These are phyloP conservation scores for Trichoderma sp. DNA, from an alignment of 2,329 filamentous ascomycete genomes.

Conservation along the genomic window DNA sequence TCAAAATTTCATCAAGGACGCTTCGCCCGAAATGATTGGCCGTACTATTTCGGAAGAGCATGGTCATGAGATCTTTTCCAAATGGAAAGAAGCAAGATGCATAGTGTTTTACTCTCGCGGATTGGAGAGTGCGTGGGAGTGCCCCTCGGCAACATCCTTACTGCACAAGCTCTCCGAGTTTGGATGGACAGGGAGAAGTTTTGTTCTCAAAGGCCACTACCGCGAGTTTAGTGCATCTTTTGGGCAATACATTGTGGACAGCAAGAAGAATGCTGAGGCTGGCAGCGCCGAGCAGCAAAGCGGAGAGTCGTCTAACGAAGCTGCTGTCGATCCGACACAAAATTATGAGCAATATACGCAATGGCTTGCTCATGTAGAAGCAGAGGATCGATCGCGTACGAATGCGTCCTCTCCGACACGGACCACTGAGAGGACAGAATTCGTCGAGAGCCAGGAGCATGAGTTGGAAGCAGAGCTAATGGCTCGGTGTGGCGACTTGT, in stretches of 20 bases:
- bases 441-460: constrained; percentile 48
- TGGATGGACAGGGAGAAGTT: constrained; percentile 54
- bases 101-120: constrained; percentile 56
- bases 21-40: constrained; percentile 53
- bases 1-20: constrained; percentile 48
- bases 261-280: constrained; percentile 44
- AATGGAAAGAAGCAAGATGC: constrained; percentile 49
- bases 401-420: constrained; percentile 42
- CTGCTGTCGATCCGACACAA: constrained; percentile 25
- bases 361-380: constrained; percentile 47
- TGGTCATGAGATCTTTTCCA: constrained; percentile 48
- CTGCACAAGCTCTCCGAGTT: constrained; percentile 47
- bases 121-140: constrained; percentile 53
- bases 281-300: constrained; percentile 35
- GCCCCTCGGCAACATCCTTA: constrained; percentile 49
- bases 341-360: constrained; percentile 45
- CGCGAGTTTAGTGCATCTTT: constrained; percentile 57
- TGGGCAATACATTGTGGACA: constrained; percentile 50
- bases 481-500: constrained; percentile 47
- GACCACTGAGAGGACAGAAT: constrained; percentile 43
- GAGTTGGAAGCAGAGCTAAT: constrained; percentile 53
- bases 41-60: constrained; percentile 51
- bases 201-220: constrained; percentile 58
- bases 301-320: neutral
- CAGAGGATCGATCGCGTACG: constrained; percentile 43